A percentile compares a stretch with the other conserved stretches of the same genome.
These are phyloP conservation scores for Aspergillus ustus DNA, from an alignment of 2,329 filamentous ascomycete genomes.

Conservation along the genomic window DNA sequence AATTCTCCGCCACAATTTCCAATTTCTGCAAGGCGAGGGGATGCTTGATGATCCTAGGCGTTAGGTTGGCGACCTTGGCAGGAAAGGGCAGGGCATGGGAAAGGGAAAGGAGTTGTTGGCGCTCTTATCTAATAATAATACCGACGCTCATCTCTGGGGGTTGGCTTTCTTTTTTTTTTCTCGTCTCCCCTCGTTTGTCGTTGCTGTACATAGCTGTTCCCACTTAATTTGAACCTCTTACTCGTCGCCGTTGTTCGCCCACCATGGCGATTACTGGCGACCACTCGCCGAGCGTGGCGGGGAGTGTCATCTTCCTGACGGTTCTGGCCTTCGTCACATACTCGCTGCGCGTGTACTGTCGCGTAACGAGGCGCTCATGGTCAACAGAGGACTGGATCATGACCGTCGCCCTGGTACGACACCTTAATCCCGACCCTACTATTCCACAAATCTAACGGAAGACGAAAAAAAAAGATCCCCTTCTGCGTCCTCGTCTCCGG, in stretches of 20 bases:
- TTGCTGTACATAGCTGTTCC: too few species aligned
- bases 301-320: constrained; percentile 28
- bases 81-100: too few species aligned
- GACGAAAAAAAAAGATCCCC: constrained; percentile 18
- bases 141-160: not conserved
- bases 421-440: not conserved
- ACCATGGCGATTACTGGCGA: constrained; percentile 28
- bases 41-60: not conserved
- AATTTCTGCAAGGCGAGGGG: too few species aligned
- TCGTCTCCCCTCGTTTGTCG: not conserved
- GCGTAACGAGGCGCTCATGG: constrained; percentile 27
- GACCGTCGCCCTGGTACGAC: constrained; percentile 27
- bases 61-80: not conserved
- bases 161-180: not conserved
- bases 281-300: constrained; percentile 25
- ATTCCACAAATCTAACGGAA: not conserved
- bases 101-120: not conserved
- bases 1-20: not conserved
- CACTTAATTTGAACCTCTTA: not conserved
- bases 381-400: constrained; percentile 31
- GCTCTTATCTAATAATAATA: not conserved
- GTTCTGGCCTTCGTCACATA: constrained; percentile 24
- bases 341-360: constrained; percentile 26
- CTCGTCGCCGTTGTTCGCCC: not conserved
- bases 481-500: constrained; percentile 26